A percentile compares a stretch with the other conserved stretches of the same genome.
Conservation (phyloP, 169 alveolate genomes). For the Plasmodium coatneyi region DNA sequence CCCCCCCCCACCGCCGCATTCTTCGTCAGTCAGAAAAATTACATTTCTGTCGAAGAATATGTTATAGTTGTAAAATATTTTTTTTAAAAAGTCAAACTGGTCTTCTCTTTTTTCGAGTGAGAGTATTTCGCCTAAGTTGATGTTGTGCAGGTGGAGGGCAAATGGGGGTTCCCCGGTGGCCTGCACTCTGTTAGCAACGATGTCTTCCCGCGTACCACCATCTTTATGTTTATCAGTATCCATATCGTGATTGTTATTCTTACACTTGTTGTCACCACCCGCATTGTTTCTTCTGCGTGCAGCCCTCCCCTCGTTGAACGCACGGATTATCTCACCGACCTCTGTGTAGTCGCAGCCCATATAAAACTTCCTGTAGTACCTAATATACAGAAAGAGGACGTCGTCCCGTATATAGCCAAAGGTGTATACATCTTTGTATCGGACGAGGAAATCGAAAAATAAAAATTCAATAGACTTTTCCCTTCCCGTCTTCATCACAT, state of each 20-base stretch:
- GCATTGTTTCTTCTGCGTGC: background rate
- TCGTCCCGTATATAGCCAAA: slow-evolving; percentile 67
- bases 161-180: background rate
- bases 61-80: slow-evolving; percentile 44
- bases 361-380: slow-evolving; percentile 51
- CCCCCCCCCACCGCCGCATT: background rate
- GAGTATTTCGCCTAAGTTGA: slow-evolving; percentile 30
- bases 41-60: slow-evolving; percentile 60
- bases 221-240: background rate
- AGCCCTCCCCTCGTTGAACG: background rate
- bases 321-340: slow-evolving; percentile 7
- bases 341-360: slow-evolving; percentile 15
- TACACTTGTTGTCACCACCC: background rate
- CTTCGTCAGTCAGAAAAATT: slow-evolving; percentile 1
- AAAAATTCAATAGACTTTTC: slow-evolving; percentile 49
- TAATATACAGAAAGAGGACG: slow-evolving; percentile 54
- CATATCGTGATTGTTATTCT: background rate
- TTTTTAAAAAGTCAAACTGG: slow-evolving; percentile 22
- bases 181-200: no score
- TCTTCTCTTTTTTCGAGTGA: slow-evolving; percentile 11
- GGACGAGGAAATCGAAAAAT: slow-evolving; percentile 64
- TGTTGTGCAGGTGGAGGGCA: slow-evolving; percentile 9
- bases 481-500: slow-evolving; percentile 53
- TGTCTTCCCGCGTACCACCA: background rate
- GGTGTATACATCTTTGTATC: slow-evolving; percentile 44